A percentile compares a stretch with the other conserved stretches of the same genome.
phyloP scores from a whole-genome alignment of 495 filamentous ascomycete species.

The Terfezia boudieri region DNA sequence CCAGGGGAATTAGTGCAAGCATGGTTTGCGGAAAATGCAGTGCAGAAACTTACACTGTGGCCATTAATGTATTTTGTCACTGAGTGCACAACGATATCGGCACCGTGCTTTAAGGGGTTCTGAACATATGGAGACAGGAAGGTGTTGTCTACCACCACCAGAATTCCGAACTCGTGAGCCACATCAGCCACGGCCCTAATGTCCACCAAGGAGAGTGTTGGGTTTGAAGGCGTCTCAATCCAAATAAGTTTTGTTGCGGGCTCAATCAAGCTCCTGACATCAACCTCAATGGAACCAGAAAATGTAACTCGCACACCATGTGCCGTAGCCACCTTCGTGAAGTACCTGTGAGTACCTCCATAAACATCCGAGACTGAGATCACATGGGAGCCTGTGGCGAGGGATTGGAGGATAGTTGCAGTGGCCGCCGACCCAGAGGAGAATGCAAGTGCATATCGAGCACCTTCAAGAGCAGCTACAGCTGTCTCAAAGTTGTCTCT shows the following conservation, averaged over 20 bases:
- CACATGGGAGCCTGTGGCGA: constrained; percentile 80
- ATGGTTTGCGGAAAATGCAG: neutral
- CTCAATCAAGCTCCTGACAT: constrained; percentile 62
- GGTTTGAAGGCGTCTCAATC: constrained; percentile 93
- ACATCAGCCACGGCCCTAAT: constrained; percentile 60
- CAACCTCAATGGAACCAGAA: constrained; percentile 67
- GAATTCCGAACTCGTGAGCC: constrained; percentile 70
- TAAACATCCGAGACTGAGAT: constrained; percentile 95
- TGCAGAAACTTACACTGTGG: constrained; percentile 36
- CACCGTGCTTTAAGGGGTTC: constrained; percentile 84
- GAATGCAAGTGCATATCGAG: constrained; percentile 83
- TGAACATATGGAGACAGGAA: constrained; percentile 92
- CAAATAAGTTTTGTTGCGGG: constrained; percentile 86
- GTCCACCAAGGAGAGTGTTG: constrained; percentile 76
- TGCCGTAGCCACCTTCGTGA: constrained; percentile 88
- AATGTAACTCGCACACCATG: constrained; percentile 93
- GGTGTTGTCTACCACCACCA: constrained; percentile 96
- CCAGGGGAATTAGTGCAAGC: neutral
- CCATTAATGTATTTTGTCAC: constrained; percentile 99
- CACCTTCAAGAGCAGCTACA: constrained; percentile 77
- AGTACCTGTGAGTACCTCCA: constrained; percentile 93
- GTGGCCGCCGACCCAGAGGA: constrained; percentile 88
- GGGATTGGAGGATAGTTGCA: constrained; percentile 73
- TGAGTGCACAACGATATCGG: constrained; percentile 93
- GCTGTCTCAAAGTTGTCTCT: constrained; percentile 80